Evolutionary conservation across 805 yeast species (phyloP).

Genomic region (Isabelozyma gotoi): DNA sequence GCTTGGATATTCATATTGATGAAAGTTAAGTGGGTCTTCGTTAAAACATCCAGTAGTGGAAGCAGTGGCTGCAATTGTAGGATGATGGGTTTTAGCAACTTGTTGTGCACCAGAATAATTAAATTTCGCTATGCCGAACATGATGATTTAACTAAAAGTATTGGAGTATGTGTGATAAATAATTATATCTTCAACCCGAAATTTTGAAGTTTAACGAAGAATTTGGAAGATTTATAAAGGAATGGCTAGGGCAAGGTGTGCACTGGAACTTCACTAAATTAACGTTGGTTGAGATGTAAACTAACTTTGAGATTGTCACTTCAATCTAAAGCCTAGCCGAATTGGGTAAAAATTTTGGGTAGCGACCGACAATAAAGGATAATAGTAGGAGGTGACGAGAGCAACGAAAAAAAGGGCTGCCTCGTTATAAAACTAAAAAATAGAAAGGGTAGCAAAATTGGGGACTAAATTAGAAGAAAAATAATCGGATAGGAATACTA

Average conservation of each 20-base stretch:
- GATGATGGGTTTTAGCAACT: neutral
- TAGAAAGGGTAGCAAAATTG: too few relatives aligned
- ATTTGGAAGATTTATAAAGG: neutral
- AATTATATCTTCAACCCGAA: neutral
- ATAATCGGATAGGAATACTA: too few relatives aligned
- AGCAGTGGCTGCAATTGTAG: neutral
- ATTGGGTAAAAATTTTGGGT: too few relatives aligned
- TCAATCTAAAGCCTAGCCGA: too few relatives aligned
- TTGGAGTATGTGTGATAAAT: too few relatives aligned
- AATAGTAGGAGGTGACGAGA: too few relatives aligned
- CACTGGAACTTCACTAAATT: neutral
- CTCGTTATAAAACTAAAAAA: too few relatives aligned
- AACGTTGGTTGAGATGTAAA: too few relatives aligned
- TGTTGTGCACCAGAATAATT: neutral
- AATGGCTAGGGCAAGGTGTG: neutral
- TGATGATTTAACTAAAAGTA: neutral
- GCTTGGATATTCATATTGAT: slow-evolving; percentile 52
- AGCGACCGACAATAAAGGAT: too few relatives aligned
- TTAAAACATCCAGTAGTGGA: slow-evolving; percentile 1
- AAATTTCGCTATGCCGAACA: neutral
- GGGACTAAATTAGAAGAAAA: too few relatives aligned
- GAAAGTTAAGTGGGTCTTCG: slow-evolving; percentile 8
- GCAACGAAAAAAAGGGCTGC: too few relatives aligned
- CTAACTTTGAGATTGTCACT: too few relatives aligned
- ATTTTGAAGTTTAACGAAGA: neutral